Base-by-base conservation (phyloP, 1,139 yeast genomes). In the Candida sanyaensis region DNA sequence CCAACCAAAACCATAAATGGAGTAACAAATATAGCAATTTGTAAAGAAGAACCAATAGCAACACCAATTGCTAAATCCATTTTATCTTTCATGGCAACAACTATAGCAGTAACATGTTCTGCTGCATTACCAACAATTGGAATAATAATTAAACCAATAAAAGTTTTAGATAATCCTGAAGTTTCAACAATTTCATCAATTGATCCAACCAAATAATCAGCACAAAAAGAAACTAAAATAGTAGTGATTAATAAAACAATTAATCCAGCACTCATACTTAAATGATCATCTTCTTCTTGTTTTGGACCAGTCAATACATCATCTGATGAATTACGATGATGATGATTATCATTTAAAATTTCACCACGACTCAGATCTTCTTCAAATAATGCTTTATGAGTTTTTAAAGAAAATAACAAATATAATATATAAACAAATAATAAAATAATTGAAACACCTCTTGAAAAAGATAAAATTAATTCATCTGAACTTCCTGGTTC, bases 121-220 rank as follows among this genome's bases (percentile, higher is more conserved):
- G 99, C 98, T 2, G 99, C 99, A 61, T 93, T 93, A 50, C 99
- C 99, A 29, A 93, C 98, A 54, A 95, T 92, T 43, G 99, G 99
- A 53, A 93, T 85, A 43, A 93, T 83, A 58, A 93, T 87, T 56
- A 93, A 77, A 66, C 99, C 99, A 59, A 93, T 90, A 62, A 93
- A 93, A 0, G 98, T 92, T 77, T 92, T 93, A 44, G 96, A 88
- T 54, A 93, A 76, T 4, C 97, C 97, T 2, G 96, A 83, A 37
- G 83, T 71, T 52, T 75, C 88, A 37, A 93, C 99, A 54, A 93
- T 83, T 51, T 81, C 86, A 69, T 93, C 98, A 59, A 93, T 93
- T 29, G 97, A 86, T 33, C 92, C 95, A 48, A 93, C 99, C 56
- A 93, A 78, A 68, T 81, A 88, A 67, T 93, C 99, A 5, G 99